Percentiles rank a stretch among this genome's conserved stretches.
phyloP scores from a whole-genome alignment of 305 asterid genomes.

The Rubia tinctorum region DNA sequence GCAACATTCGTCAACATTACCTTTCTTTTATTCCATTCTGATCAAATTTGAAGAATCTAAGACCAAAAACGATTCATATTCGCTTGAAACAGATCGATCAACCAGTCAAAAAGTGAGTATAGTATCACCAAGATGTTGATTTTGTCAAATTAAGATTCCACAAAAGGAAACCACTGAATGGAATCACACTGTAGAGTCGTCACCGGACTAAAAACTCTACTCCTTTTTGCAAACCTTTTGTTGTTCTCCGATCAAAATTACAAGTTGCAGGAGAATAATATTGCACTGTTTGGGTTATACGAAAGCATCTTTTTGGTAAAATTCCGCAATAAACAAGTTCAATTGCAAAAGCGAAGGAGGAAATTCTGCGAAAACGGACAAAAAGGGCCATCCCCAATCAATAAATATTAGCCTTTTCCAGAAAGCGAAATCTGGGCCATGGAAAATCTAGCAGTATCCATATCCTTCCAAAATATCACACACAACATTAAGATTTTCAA shows the following conservation, averaged over 20 bases:
- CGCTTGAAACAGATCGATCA: not conserved
- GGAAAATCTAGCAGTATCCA: constrained; percentile 14
- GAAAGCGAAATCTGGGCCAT: constrained; percentile 18
- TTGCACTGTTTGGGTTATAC: not conserved
- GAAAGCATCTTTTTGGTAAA: not conserved
- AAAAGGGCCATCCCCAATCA: constrained; percentile 7
- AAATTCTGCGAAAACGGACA: not conserved
- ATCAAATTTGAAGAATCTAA: not conserved
- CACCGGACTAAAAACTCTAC: not conserved
- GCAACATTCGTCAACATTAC: constrained; percentile 8
- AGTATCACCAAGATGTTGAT: not conserved
- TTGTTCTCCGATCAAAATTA: not conserved
- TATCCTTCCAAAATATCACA: not conserved
- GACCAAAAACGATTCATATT: constrained; percentile 1
- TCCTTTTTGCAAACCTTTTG: not conserved
- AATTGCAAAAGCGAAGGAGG: too few relatives aligned
- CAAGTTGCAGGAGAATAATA: not conserved
- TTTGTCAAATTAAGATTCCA: not conserved
- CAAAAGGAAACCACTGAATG: not conserved
- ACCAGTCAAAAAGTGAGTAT: not conserved
- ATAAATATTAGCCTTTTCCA: constrained; percentile 11
- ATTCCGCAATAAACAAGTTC: not conserved
- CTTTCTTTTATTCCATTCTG: constrained; percentile 4
- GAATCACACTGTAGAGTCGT: not conserved
- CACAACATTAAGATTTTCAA: too few relatives aligned